Conservation (phyloP, 176 grass and related monocot species). For the Oryza glumipatula region DNA sequence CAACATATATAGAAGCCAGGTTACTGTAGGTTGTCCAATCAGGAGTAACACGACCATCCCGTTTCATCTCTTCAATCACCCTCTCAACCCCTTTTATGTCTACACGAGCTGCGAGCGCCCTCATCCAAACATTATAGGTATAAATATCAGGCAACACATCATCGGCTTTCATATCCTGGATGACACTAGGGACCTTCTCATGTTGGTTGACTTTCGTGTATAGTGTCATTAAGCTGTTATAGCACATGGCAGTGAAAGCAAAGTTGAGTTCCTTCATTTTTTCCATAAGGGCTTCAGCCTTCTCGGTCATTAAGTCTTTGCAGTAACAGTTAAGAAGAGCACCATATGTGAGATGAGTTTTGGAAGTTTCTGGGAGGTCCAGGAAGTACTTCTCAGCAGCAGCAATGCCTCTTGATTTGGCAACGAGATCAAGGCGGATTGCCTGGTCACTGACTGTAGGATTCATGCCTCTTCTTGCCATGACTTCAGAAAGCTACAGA, state of each 20-base stretch:
- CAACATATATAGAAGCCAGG: slow-evolving; percentile 87
- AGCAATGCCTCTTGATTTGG: slow-evolving; percentile 77
- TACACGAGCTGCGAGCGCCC: slow-evolving; percentile 62
- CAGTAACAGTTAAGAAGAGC: slow-evolving; percentile 95
- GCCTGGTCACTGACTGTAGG: slow-evolving; percentile 85
- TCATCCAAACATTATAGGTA: slow-evolving; percentile 98
- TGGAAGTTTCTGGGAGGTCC: slow-evolving; percentile 84
- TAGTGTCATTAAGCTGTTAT: slow-evolving; percentile 91
- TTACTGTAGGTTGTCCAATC: slow-evolving; percentile 99
- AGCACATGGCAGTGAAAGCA: slow-evolving; percentile 82
- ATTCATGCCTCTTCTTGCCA: slow-evolving; percentile 90
- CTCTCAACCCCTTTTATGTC: slow-evolving; percentile 87
- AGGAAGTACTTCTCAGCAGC: slow-evolving; percentile 94
- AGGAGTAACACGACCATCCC: slow-evolving; percentile 83
- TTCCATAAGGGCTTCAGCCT: slow-evolving; percentile 71
- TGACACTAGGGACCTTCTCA: slow-evolving; percentile 70
- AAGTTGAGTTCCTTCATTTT: slow-evolving; percentile 94
- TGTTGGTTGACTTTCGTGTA: slow-evolving; percentile 74
- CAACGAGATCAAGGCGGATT: slow-evolving; percentile 78
- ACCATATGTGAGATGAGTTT: slow-evolving; percentile 91
- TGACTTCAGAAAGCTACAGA: slow-evolving; percentile 77
- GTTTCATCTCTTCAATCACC: slow-evolving; percentile 93
- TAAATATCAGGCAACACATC: slow-evolving; percentile 81
- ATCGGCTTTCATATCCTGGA: slow-evolving; percentile 85
- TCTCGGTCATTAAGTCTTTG: slow-evolving; percentile 70